Evolutionary conservation across 1,284 basidiomycete species (phyloP).

Genomic region (Ganoderma sp.): DNA sequence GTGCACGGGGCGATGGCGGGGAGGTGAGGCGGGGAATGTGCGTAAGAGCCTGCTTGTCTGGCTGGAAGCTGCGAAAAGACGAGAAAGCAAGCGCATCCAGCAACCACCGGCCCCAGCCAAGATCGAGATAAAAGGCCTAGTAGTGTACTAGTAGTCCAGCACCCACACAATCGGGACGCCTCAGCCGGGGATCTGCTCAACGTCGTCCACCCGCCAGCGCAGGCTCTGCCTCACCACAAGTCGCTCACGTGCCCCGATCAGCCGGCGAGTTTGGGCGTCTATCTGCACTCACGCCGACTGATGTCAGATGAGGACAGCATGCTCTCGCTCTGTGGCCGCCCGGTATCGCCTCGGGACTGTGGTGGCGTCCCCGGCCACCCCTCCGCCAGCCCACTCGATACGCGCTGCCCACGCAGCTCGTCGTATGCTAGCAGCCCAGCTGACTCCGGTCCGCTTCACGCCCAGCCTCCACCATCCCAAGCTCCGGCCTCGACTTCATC

Average conservation of each 20-base stretch:
- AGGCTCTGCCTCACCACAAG: background rate
- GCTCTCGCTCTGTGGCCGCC: slow-evolving; percentile 5
- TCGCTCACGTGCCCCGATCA: slow-evolving; percentile 11
- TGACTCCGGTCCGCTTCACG: background rate
- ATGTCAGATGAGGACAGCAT: background rate
- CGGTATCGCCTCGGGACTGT: background rate
- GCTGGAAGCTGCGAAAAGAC: slow-evolving; percentile 27
- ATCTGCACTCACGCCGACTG: background rate
- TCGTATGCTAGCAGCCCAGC: slow-evolving; percentile 1
- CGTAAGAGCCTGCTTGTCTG: slow-evolving; percentile 30
- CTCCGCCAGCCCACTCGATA: slow-evolving; percentile 2
- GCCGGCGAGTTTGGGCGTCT: background rate
- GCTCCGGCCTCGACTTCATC: slow-evolving; percentile 8
- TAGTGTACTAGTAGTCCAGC: slow-evolving; percentile 4
- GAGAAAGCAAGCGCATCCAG: slow-evolving; percentile 34
- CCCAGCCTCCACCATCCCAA: background rate
- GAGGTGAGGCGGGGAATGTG: slow-evolving; percentile 21
- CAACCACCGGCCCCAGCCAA: slow-evolving; percentile 16
- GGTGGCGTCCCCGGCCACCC: background rate
- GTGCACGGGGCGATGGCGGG: slow-evolving; percentile 17
- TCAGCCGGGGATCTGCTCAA: slow-evolving; percentile 1
- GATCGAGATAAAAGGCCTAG: slow-evolving; percentile 14
- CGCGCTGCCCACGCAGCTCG: slow-evolving; percentile 2
- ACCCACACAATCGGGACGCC: background rate
- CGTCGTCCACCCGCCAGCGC: background rate